Evolutionary conservation across 2,329 filamentous ascomycete species (phyloP).

Genomic region (Beauveria rudraprayagi): DNA sequence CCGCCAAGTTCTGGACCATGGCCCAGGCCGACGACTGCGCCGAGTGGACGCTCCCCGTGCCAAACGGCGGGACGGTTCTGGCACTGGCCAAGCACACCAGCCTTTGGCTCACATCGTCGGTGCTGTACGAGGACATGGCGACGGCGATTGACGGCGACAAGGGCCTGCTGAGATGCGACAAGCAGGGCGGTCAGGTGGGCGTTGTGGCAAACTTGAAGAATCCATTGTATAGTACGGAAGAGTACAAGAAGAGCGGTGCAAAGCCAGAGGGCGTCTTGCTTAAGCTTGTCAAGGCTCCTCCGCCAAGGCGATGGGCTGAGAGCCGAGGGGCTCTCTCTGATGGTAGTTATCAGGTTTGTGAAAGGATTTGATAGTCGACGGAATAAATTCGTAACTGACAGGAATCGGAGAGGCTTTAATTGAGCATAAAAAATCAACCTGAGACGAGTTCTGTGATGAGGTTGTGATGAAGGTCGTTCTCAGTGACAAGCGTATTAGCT

Average conservation of each 20-base stretch:
- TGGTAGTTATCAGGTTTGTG: neutral
- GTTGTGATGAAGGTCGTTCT: no score
- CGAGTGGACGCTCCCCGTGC: conserved; percentile 18
- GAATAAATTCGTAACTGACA: neutral
- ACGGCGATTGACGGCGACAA: conserved; percentile 15
- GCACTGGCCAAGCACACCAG: conserved; percentile 20
- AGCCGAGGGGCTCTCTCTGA: neutral
- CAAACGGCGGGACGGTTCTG: conserved; percentile 12
- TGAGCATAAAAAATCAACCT: no score
- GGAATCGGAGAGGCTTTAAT: no score
- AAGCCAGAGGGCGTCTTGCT: conserved; percentile 19
- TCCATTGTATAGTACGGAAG: conserved; percentile 13
- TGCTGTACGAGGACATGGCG: conserved; percentile 20
- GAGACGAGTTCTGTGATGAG: no score
- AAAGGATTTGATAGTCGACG: no score
- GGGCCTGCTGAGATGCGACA: neutral
- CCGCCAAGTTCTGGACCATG: conserved; percentile 14
- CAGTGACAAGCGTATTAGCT: no score
- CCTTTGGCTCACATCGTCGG: conserved; percentile 14
- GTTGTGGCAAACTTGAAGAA: neutral
- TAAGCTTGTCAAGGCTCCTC: conserved; percentile 19
- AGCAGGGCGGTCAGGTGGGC: neutral
- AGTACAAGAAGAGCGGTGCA: conserved; percentile 16
- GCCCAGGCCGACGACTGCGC: conserved; percentile 15
- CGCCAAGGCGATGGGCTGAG: neutral